Evolutionary conservation across 176 grass and related monocot genomes (phyloP).

Genomic region (Eragrostis curvula): DNA sequence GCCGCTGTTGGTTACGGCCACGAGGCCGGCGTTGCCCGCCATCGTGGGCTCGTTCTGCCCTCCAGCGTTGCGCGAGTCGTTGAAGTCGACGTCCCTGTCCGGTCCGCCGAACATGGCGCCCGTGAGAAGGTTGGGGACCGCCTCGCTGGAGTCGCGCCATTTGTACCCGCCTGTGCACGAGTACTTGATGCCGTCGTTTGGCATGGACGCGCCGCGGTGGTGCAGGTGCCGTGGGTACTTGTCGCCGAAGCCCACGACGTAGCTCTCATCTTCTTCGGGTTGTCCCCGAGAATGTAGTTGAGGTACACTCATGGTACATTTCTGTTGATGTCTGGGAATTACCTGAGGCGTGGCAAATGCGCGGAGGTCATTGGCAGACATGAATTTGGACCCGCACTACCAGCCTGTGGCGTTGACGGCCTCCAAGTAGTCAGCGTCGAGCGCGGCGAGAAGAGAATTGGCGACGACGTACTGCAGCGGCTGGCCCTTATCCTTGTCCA

Average conservation of each 20-base stretch:
- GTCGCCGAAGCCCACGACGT: constrained; percentile 79
- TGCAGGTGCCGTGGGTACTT: constrained; percentile 80
- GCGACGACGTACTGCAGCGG: constrained; percentile 72
- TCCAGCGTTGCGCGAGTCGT: constrained; percentile 54
- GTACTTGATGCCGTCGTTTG: constrained; percentile 71
- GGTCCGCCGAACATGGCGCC: constrained; percentile 93
- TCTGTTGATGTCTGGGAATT: too few species aligned
- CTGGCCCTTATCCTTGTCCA: constrained; percentile 64
- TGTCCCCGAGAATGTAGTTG: constrained; percentile 84
- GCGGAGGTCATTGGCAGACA: too few species aligned
- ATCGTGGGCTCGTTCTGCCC: constrained; percentile 2
- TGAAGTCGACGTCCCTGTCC: constrained; percentile 65
- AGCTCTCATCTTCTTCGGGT: constrained; percentile 93
- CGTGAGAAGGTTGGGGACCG: constrained; percentile 69
- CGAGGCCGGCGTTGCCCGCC: constrained; percentile 79
- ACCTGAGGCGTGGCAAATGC: constrained; percentile 74
- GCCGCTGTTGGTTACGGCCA: constrained; percentile 13
- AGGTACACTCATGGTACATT: constrained; percentile 38
- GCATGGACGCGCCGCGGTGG: constrained; percentile 86
- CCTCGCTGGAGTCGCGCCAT: constrained; percentile 65
- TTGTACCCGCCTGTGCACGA: constrained; percentile 78
- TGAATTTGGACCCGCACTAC: too few species aligned
- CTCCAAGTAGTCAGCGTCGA: constrained; percentile 93
- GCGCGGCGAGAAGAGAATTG: constrained; percentile 72
- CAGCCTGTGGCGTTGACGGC: constrained; percentile 74